Evolutionary conservation across 2,329 filamentous ascomycete genomes (phyloP), one percentile per base, ranked within the genome.

Genomic region (Stemphylium beticola): DNA sequence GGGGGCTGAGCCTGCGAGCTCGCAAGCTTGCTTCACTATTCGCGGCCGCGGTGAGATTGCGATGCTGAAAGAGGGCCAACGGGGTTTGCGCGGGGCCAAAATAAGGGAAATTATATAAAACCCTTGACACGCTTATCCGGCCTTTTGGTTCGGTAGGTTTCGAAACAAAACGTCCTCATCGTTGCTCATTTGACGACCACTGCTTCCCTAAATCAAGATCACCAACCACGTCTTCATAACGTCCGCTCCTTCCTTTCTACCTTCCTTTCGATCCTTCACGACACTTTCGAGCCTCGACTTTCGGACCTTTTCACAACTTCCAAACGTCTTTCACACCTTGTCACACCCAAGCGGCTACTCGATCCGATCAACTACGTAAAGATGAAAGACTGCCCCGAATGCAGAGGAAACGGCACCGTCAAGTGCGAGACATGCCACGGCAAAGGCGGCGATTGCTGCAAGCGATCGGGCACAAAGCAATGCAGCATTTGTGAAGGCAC

Each of bases 391-490:
- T 74, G 71, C 51, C 68, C 69, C 34, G 70, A 61, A 31, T 74
- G 71, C 55, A 69, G 57, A 39, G 71, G 71, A 48, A 68, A 72
- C 43, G 71, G 71, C 22, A 66, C 64, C 8, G 60, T 62, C 46
- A 74, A 71, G 50, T 74, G 71, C 61, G 70, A 73, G 39, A 57
- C 51, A n/a, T 74, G 71, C 60, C 66, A 67, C 46, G 71, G 71
- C 48, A 61, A 43, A 12, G 66, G 66, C 51, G 71, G 69, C 49
- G 42, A 41, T 18, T 52, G 61, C 18, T 74, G 71, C 66, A 73
- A 73, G 51, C 53, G 65, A 34, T 53, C 61, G 4, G 71, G 68
- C 44, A 62, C 50, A 20, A 51, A 62, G 34, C 71, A 65, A 37
- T 74, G 71, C 55, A 60, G 66, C 51, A 60, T 70, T 18, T 74